Percentiles rank a stretch among this genome's conserved stretches.
Evolutionary conservation across 768 basidiomycete species (phyloP).

Genomic region (Naganishia vishniacii): DNA sequence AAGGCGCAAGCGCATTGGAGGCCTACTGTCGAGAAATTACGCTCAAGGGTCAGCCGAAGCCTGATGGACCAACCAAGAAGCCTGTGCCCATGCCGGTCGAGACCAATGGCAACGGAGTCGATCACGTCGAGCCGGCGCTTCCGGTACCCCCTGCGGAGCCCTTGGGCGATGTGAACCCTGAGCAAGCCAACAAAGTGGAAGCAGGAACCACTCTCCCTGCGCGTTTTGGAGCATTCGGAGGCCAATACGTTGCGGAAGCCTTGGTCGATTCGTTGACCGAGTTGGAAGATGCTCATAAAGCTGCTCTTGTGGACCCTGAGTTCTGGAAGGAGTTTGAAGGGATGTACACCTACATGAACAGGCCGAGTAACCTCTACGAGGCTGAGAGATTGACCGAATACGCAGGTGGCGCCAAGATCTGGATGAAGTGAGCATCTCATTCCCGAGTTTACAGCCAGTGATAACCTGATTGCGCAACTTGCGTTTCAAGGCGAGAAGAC

Average conservation of each 20-base stretch:
- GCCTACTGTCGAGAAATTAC: constrained; percentile 68
- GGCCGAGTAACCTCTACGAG: constrained; percentile 84
- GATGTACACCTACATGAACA: constrained; percentile 87
- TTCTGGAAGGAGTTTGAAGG: constrained; percentile 89
- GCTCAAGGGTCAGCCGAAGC: constrained; percentile 47
- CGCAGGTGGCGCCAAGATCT: constrained; percentile 89
- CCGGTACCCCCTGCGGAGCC: constrained; percentile 33
- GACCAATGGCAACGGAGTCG: constrained; percentile 35
- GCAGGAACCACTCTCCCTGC: constrained; percentile 59
- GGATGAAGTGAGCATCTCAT: constrained; percentile 77
- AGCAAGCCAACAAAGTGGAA: constrained; percentile 39
- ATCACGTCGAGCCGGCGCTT: constrained; percentile 30
- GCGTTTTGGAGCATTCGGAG: constrained; percentile 91
- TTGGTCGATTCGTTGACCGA: constrained; percentile 88
- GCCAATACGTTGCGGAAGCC: constrained; percentile 94
- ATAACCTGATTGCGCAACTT: background rate
- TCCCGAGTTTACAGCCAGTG: too few species aligned
- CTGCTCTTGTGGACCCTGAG: constrained; percentile 75
- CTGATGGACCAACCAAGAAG: constrained; percentile 18
- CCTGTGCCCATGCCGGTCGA: constrained; percentile 30
- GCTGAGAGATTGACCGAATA: constrained; percentile 84
- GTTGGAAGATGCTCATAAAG: constrained; percentile 79
- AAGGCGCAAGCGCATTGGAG: constrained; percentile 34
- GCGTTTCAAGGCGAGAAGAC: constrained; percentile 45
- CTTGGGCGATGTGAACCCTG: constrained; percentile 32